A percentile compares a stretch with the other conserved stretches of the same genome.
Evolutionary conservation across 2,329 filamentous ascomycete genomes (phyloP).

Genomic region (Coleophoma crateriformis): DNA sequence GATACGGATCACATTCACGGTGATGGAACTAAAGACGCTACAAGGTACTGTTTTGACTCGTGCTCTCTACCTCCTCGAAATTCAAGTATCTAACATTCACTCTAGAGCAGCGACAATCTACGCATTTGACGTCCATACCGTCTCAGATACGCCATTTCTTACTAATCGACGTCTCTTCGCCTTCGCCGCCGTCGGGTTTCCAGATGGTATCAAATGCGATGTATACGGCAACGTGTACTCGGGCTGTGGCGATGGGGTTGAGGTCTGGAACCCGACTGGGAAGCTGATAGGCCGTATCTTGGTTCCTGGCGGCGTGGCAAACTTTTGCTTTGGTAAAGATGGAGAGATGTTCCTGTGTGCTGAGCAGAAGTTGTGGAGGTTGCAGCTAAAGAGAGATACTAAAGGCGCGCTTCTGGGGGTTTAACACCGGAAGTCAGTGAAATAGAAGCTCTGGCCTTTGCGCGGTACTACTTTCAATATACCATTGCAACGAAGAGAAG

Average conservation of each 20-base stretch:
- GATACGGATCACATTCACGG: conserved; percentile 29
- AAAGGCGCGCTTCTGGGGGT: conserved; percentile 22
- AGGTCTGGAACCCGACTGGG: conserved; percentile 40
- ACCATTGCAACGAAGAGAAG: too few species aligned
- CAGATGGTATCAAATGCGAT: conserved; percentile 44
- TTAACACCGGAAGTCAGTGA: too few species aligned
- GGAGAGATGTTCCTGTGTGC: conserved; percentile 41
- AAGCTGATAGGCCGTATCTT: conserved; percentile 37
- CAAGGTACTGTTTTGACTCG: conserved; percentile 16
- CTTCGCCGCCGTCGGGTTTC: conserved; percentile 38
- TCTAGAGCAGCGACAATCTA: conserved; percentile 32
- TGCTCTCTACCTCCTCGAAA: too few species aligned
- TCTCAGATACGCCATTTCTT: conserved; percentile 34
- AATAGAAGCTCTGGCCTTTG: too few species aligned
- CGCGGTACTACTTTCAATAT: too few species aligned
- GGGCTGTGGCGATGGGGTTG: conserved; percentile 42
- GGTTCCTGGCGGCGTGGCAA: conserved; percentile 35
- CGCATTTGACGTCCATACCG: conserved; percentile 39
- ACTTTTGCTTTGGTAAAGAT: conserved; percentile 40
- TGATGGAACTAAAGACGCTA: conserved; percentile 23
- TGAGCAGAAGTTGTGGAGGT: conserved; percentile 38
- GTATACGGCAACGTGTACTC: conserved; percentile 48
- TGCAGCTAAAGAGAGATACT: conserved; percentile 27
- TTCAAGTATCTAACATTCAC: neutral
- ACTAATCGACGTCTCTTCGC: conserved; percentile 46